These are phyloP conservation scores for Suhomyces anneliseae DNA, from an alignment of 1,139 yeast species.

Conservation along the genomic window DNA sequence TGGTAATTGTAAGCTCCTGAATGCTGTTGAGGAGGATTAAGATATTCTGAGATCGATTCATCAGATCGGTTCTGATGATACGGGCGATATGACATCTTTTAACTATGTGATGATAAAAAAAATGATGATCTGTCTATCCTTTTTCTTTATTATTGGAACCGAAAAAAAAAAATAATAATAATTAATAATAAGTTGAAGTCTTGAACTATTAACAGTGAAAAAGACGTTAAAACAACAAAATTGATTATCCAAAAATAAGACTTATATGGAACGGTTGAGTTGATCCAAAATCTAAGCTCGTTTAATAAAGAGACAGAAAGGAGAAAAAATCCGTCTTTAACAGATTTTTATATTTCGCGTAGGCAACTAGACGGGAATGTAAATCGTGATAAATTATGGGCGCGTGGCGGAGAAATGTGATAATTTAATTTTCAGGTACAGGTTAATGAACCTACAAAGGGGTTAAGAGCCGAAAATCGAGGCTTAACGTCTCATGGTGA, in stretches of 20 bases:
- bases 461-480: no score
- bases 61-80: conserved; percentile 7
- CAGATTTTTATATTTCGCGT: not conserved
- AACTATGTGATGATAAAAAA: not conserved
- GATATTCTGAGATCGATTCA: conserved; percentile 15
- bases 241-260: no score
- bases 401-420: not conserved
- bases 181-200: no score
- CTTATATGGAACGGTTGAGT: no score
- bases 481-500: no score
- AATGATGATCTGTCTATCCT: no score
- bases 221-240: not conserved
- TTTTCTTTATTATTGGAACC: no score
- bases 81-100: conserved; percentile 5
- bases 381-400: not conserved
- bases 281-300: no score
- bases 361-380: not conserved
- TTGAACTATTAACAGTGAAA: no score
- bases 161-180: no score
- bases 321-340: no score
- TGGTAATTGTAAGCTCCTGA: conserved; percentile 21
- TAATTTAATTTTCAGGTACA: not conserved
- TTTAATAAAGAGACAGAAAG: no score
- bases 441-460: not conserved
- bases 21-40: conserved; percentile 16